Percentiles rank a stretch among this genome's conserved stretches.
These are phyloP conservation scores for Protomyces gravidus DNA, from an alignment of 1,139 yeast species.

Conservation along the genomic window DNA sequence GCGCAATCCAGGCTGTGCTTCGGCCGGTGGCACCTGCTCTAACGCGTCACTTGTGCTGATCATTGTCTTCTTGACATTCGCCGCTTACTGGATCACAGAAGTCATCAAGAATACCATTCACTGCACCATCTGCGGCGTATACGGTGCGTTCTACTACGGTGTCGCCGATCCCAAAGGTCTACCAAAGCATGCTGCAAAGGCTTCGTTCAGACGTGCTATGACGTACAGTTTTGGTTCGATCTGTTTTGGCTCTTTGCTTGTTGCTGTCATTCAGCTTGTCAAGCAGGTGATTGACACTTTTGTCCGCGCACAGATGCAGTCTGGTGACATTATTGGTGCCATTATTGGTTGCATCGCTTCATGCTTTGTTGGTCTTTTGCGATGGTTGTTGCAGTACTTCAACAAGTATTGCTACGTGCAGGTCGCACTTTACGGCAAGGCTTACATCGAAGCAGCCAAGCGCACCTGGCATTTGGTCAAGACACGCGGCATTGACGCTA, in stretches of 20 bases:
- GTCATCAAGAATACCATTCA: constrained; percentile 81
- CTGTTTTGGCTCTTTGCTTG: constrained; percentile 80
- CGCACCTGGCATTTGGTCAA: constrained; percentile 77
- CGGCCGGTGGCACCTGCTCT: constrained; percentile 64
- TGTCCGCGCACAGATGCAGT: constrained; percentile 53
- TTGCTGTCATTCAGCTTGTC: constrained; percentile 64
- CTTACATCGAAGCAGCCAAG: constrained; percentile 68
- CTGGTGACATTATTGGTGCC: constrained; percentile 55
- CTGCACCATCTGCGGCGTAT: constrained; percentile 77
- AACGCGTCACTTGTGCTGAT: constrained; percentile 63
- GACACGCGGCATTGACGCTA: constrained; percentile 78
- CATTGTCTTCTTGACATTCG: constrained; percentile 66
- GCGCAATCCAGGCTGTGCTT: constrained; percentile 37
- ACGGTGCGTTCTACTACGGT: constrained; percentile 84
- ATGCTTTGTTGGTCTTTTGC: constrained; percentile 59
- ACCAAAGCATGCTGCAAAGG: constrained; percentile 74
- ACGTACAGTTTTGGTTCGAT: constrained; percentile 88
- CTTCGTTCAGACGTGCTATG: constrained; percentile 76
- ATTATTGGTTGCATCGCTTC: constrained; percentile 56
- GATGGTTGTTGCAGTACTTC: constrained; percentile 79
- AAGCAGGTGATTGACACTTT: constrained; percentile 51
- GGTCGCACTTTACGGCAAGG: constrained; percentile 79
- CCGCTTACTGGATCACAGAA: constrained; percentile 81
- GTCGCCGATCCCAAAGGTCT: constrained; percentile 70
- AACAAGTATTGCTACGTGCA: constrained; percentile 77